These are phyloP conservation scores for Tilletia walkeri DNA, from an alignment of 1,284 basidiomycete genomes.

Conservation along the genomic window DNA sequence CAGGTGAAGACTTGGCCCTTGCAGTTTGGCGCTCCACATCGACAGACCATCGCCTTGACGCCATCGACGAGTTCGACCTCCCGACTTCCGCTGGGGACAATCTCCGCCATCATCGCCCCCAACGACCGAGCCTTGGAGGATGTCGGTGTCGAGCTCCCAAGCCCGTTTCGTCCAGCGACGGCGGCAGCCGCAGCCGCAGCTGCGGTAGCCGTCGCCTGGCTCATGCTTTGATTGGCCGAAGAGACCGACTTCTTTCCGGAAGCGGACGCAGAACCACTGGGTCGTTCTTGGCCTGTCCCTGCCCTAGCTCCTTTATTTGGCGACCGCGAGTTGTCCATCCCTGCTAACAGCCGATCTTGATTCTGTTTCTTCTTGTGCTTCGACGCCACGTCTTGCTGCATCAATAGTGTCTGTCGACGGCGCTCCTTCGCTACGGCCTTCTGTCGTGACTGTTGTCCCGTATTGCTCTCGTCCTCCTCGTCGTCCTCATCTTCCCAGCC, in stretches of 20 bases:
- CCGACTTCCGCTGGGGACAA: conserved; percentile 12
- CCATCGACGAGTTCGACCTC: conserved; percentile 14
- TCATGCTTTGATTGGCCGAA: too few species aligned
- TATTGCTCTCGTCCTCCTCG: neutral
- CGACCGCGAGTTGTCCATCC: neutral
- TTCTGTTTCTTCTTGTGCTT: neutral
- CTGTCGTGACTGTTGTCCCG: neutral
- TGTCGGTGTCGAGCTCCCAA: neutral
- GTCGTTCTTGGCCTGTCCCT: too few species aligned
- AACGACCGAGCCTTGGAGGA: neutral
- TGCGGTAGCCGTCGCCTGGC: neutral
- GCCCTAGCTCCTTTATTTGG: neutral
- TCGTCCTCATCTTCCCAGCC: neutral
- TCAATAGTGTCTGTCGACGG: conserved; percentile 3
- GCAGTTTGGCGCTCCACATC: conserved; percentile 24
- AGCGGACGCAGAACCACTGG: too few species aligned
- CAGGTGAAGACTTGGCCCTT: conserved; percentile 17
- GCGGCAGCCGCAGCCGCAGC: neutral
- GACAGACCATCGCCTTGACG: conserved; percentile 21
- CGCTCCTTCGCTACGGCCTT: conserved; percentile 1
- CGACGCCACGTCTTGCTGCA: neutral
- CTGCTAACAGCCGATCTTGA: neutral
- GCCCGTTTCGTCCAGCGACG: neutral
- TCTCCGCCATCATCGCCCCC: conserved; percentile 8
- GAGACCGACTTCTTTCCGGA: too few species aligned